Conservation (phyloP, 371 early-diverging fungal genomes). For the Conidiobolus coronatus region DNA sequence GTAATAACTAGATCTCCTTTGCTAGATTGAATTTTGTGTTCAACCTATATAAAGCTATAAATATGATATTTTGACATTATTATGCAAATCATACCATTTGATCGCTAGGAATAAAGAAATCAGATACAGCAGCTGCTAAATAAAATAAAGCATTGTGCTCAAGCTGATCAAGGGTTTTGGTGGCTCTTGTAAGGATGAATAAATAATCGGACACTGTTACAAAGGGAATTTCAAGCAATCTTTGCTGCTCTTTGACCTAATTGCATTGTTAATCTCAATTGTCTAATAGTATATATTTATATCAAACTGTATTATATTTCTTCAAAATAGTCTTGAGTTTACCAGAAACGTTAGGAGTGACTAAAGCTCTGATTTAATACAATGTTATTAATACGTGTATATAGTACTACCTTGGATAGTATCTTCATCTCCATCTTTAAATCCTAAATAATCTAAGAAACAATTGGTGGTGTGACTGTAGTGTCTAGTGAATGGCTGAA, state of each 20-base stretch:
- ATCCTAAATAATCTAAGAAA: conserved; percentile 56
- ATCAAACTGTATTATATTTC: conserved; percentile 30
- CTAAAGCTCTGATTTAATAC: conserved; percentile 9
- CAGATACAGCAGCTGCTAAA: conserved; percentile 93
- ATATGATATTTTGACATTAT: neutral
- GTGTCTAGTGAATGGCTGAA: conserved; percentile 83
- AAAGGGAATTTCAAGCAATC: conserved; percentile 59
- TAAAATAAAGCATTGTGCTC: conserved; percentile 68
- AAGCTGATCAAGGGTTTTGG: conserved; percentile 36
- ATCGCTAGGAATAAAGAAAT: conserved; percentile 80
- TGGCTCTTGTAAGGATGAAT: conserved; percentile 56
- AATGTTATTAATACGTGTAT: neutral
- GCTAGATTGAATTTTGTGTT: conserved; percentile 91
- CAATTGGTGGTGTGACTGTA: conserved; percentile 55
- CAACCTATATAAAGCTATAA: conserved; percentile 17
- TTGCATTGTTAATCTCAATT: neutral
- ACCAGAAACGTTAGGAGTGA: conserved; percentile 26
- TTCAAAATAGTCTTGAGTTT: conserved; percentile 32
- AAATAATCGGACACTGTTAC: conserved; percentile 84
- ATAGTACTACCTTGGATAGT: conserved; percentile 18
- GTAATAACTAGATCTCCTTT: conserved; percentile 58
- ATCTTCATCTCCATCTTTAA: conserved; percentile 25
- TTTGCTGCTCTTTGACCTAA: conserved; percentile 28
- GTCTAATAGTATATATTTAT: neutral
- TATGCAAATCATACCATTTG: conserved; percentile 40